phyloP scores from a whole-genome alignment of 192 early-diverging fungal species.

The Spizellomyces punctatus region DNA sequence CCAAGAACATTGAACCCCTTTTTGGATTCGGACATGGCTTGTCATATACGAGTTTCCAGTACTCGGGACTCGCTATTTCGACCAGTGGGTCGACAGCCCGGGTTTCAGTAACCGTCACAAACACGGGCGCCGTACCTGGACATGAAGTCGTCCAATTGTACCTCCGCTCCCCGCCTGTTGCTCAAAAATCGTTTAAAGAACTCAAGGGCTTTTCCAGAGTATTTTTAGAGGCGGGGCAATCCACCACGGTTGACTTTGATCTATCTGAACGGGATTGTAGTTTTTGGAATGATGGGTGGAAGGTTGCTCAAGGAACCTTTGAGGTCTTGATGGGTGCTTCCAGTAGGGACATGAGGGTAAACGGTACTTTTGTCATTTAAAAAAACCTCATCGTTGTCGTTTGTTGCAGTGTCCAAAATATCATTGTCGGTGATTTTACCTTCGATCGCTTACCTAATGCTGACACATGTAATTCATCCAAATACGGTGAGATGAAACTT shows the following conservation, averaged over 20 bases:
- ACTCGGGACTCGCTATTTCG: constrained; percentile 30
- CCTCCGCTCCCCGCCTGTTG: constrained; percentile 34
- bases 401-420: no score
- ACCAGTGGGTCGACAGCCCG: not conserved
- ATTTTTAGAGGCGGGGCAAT: constrained; percentile 39
- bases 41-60: constrained; percentile 65
- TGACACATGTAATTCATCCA: no score
- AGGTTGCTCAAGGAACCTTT: constrained; percentile 50
- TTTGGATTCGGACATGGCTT: constrained; percentile 66
- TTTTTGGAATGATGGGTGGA: constrained; percentile 52
- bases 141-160: constrained; percentile 53
- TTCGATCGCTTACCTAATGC: no score
- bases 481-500: no score
- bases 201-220: constrained; percentile 44
- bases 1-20: constrained; percentile 45
- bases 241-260: constrained; percentile 42
- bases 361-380: not conserved
- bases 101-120: constrained; percentile 39
- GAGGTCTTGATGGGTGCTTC: constrained; percentile 56
- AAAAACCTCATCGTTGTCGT: no score
- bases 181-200: constrained; percentile 34
- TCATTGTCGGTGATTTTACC: no score
- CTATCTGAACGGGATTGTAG: constrained; percentile 46
- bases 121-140: constrained; percentile 41
- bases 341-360: constrained; percentile 48